Base-by-base conservation (phyloP, 768 basidiomycete genomes). In the Peribolospora kevripleyi region DNA sequence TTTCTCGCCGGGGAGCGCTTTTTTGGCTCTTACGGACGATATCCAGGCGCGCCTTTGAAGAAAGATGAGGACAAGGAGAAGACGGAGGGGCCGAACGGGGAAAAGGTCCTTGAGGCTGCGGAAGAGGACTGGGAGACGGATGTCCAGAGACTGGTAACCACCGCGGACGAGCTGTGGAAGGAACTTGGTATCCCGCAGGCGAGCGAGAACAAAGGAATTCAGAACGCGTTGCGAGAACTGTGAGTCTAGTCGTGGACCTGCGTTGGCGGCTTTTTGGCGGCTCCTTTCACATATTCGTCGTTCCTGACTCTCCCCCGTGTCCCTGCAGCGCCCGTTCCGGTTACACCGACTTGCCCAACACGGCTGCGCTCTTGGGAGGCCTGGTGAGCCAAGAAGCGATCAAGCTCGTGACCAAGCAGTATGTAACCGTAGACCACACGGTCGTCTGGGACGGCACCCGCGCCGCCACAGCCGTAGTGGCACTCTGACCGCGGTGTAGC, bases 401-500 rank as follows among this genome's bases (percentile, higher is more conserved):
- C 73, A 97, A 98, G 74, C 74, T 97, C 69, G 81, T 91, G 62
- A 98, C 91, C 55, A 79, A 78, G 62, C 93, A 98, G 68, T 98
- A 98, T 65, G 75, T 90, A 10, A 90, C 93, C 6, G 75, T 91
- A 51, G 77, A 81, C 58, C 84, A 85, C 10, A 81, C 80, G 60
- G 84, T 82, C 61, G 73, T 85, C 36, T 71, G 91, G 50, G 88
- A 97, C 68, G 73, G 93, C 41, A 64, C 10, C 10, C 14, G 10
- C 10, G 46, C 9, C 9, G 46, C 10, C 46, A 46, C 9, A 46
- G 9, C 46, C 9, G 14, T 14, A 43, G 7, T 38, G 41, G 25
- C 25, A 25, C 25, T 25, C 25, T 25, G 25, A 25, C 25, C 25
- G 25, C 25, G 25, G 25, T 25, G 25, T 25, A 25, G 25, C 25